Percentiles rank a stretch among this genome's conserved stretches.
Evolutionary conservation across 352 stramenopile species (phyloP).

Genomic region (Lagenidium giganteum): DNA sequence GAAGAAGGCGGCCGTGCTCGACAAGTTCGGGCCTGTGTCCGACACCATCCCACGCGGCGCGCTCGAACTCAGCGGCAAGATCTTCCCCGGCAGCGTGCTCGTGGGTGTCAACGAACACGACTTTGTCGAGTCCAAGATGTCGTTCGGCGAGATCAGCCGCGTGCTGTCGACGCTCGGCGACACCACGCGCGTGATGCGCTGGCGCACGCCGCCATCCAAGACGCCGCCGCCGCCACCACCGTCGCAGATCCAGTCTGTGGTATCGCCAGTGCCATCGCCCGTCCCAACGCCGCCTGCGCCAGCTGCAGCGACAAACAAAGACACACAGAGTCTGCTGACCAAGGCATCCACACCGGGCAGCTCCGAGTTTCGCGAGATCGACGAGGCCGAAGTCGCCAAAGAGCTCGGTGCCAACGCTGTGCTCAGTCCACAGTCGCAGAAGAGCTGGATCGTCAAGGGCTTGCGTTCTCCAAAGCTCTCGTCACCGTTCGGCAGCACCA

Average conservation of each 20-base stretch:
- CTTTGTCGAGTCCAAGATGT: constrained; percentile 26
- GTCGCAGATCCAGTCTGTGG: too few relatives aligned
- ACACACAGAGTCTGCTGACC: constrained; percentile 5
- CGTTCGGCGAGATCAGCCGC: constrained; percentile 32
- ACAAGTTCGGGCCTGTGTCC: constrained; percentile 38
- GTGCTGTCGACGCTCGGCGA: constrained; percentile 62
- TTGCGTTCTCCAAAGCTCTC: not conserved
- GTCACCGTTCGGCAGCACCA: too few relatives aligned
- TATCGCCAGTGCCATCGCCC: too few relatives aligned
- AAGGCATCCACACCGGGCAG: not conserved
- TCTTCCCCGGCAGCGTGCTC: constrained; percentile 41
- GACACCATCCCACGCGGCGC: constrained; percentile 25
- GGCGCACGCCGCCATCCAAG: constrained; percentile 35
- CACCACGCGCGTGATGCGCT: constrained; percentile 27
- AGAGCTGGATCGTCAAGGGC: not conserved
- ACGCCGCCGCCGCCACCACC: constrained; percentile 17
- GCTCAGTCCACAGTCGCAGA: too few relatives aligned
- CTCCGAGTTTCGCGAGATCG: too few relatives aligned
- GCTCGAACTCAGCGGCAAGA: constrained; percentile 38
- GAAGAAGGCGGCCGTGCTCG: constrained; percentile 34
- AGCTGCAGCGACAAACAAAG: too few relatives aligned
- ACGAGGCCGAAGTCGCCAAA: too few relatives aligned
- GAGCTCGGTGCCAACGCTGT: too few relatives aligned
- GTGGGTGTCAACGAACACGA: constrained; percentile 59
- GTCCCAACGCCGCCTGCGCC: too few relatives aligned